phyloP scores from a whole-genome alignment of 1,139 yeast genomes.

The Diutina scorzettiae region DNA sequence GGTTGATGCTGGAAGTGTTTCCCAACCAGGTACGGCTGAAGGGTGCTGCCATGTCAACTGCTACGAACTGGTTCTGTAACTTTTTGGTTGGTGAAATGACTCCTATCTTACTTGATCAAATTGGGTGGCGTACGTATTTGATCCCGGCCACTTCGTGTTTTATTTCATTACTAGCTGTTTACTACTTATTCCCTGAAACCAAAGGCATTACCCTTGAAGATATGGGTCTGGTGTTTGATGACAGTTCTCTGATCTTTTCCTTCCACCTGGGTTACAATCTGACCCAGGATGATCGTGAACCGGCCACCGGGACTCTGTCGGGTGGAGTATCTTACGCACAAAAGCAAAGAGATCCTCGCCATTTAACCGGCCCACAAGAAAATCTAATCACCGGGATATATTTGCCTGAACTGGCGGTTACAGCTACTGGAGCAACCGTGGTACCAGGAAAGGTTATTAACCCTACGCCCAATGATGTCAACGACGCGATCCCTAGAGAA shows the following conservation, averaged over 20 bases:
- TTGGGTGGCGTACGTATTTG: conserved; percentile 71
- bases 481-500: conserved; percentile 1
- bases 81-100: conserved; percentile 87
- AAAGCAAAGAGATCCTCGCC: background rate
- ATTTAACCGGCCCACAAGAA: background rate
- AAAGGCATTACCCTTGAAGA: conserved; percentile 83
- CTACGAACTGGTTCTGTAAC: conserved; percentile 91
- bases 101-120: conserved; percentile 67
- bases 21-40: conserved; percentile 84
- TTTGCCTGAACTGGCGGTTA: background rate
- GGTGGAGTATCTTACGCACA: background rate
- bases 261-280: conserved; percentile 3
- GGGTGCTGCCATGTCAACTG: conserved; percentile 86
- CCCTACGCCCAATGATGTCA: background rate
- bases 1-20: conserved; percentile 86
- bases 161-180: conserved; percentile 56
- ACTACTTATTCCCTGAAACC: conserved; percentile 72
- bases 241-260: conserved; percentile 10
- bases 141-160: conserved; percentile 73
- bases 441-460: background rate
- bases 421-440: background rate
- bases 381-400: background rate
- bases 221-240: conserved; percentile 42
- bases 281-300: background rate
- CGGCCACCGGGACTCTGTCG: background rate